phyloP scores from a whole-genome alignment of 106 monocot genomes.

The Dendrobium officinale region DNA sequence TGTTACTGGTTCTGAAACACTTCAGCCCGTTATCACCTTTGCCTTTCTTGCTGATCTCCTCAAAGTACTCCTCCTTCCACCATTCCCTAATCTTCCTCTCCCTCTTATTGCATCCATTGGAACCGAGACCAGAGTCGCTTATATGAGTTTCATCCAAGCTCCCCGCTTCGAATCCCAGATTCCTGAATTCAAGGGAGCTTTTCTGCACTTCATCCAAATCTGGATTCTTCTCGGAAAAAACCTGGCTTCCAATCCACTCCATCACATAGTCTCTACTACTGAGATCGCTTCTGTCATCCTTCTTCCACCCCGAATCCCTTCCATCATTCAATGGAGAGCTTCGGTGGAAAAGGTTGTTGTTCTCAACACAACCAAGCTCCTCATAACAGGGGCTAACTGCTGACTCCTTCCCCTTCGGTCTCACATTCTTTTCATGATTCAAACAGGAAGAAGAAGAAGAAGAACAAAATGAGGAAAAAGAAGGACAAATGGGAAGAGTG shows the following conservation, averaged over 20 bases:
- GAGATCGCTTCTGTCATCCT: no score
- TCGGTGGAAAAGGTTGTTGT: no score
- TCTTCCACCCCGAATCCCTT: no score
- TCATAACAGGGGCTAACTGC: constrained; percentile 21
- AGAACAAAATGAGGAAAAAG: constrained; percentile 3
- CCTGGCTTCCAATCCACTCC: no score
- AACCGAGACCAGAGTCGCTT: no score
- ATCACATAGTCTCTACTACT: no score
- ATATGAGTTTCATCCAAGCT: background rate
- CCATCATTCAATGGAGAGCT: no score
- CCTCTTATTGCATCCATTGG: constrained; percentile 8
- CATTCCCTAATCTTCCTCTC: constrained; percentile 44
- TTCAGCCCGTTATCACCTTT: constrained; percentile 23
- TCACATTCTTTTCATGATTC: background rate
- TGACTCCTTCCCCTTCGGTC: constrained; percentile 31
- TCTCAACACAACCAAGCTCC: background rate
- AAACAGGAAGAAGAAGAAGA: constrained; percentile 16
- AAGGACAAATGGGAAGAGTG: constrained; percentile 1
- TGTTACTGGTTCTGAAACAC: constrained; percentile 19
- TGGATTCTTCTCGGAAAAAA: constrained; percentile 12
- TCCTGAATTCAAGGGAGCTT: background rate
- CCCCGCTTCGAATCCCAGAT: background rate
- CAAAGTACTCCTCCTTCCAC: constrained; percentile 92
- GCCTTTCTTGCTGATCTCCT: constrained; percentile 56
- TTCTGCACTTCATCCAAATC: constrained; percentile 31